These are phyloP conservation scores for Sphagnum magellanicum DNA, from an alignment of 228 moss, liverwort and hornwort species.

Conservation along the genomic window DNA sequence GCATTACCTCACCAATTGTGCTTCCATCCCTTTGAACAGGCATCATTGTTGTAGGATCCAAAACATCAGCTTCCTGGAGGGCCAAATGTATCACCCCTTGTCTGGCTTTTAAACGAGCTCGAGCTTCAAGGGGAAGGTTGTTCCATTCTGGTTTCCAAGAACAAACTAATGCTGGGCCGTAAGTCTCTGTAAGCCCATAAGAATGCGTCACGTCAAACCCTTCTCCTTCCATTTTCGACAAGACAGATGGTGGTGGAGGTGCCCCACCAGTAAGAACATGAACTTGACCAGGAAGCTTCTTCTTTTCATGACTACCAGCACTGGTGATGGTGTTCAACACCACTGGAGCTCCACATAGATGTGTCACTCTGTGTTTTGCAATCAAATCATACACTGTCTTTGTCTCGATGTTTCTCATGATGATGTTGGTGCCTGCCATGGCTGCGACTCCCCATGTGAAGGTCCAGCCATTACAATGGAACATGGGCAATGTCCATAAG, in stretches of 20 bases:
- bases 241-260: conserved; percentile 64
- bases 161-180: conserved; percentile 56
- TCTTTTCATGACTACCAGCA: conserved; percentile 38
- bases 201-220: conserved; percentile 63
- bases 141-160: conserved; percentile 72
- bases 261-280: conserved; percentile 64
- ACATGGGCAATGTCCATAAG: conserved; percentile 81
- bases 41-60: conserved; percentile 54
- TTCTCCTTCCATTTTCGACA: conserved; percentile 51
- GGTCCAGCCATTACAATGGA: conserved; percentile 84
- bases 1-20: conserved; percentile 72
- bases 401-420: conserved; percentile 43
- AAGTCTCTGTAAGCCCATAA: conserved; percentile 74
- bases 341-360: conserved; percentile 73
- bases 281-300: conserved; percentile 35
- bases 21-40: conserved; percentile 59
- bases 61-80: conserved; percentile 44
- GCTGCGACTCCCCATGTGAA: conserved; percentile 64
- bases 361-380: conserved; percentile 47
- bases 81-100: conserved; percentile 67
- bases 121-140: conserved; percentile 24
- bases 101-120: conserved; percentile 56
- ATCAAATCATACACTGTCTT: conserved; percentile 49
- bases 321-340: conserved; percentile 71
- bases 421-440: conserved; percentile 60